Conservation (phyloP, 441 rosid genomes). For the Pelargonium australe region DNA sequence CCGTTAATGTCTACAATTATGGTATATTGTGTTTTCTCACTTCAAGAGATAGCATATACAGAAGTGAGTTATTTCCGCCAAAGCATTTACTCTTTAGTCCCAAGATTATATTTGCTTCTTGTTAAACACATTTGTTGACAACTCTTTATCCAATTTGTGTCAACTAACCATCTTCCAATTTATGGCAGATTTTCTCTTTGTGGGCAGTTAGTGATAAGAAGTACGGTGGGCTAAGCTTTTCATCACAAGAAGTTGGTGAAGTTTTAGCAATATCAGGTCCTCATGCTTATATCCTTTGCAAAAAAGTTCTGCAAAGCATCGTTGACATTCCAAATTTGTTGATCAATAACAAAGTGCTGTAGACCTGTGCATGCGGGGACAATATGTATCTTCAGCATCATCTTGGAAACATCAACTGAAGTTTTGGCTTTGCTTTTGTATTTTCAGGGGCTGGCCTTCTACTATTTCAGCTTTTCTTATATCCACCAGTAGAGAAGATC, state of each 20-base stretch:
- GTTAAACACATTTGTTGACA: not conserved
- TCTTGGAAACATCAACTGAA: conserved; percentile 2
- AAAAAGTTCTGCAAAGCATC: not conserved
- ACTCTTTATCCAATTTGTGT: not conserved
- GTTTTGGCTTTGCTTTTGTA: conserved; percentile 4
- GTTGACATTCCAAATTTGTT: not conserved
- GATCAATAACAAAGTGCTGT: too few relatives aligned
- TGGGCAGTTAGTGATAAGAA: conserved; percentile 50
- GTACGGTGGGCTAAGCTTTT: conserved; percentile 48
- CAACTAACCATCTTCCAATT: not conserved
- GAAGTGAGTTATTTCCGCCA: conserved; percentile 36
- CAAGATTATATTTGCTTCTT: not conserved
- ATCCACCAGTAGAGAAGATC: conserved; percentile 39
- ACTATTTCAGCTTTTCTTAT: conserved; percentile 51
- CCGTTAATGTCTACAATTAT: conserved; percentile 50
- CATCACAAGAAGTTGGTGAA: conserved; percentile 51
- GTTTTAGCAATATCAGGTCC: conserved; percentile 48
- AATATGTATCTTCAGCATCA: not conserved
- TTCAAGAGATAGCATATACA: conserved; percentile 57
- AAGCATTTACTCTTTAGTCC: not conserved
- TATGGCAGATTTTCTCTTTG: conserved; percentile 43
- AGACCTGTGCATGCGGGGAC: too few relatives aligned
- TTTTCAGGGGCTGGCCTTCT: conserved; percentile 51
- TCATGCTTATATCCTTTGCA: conserved; percentile 11
- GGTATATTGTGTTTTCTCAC: conserved; percentile 55